Evolutionary conservation across 1,284 basidiomycete genomes (phyloP).

Genomic region (Grifola frondosa): DNA sequence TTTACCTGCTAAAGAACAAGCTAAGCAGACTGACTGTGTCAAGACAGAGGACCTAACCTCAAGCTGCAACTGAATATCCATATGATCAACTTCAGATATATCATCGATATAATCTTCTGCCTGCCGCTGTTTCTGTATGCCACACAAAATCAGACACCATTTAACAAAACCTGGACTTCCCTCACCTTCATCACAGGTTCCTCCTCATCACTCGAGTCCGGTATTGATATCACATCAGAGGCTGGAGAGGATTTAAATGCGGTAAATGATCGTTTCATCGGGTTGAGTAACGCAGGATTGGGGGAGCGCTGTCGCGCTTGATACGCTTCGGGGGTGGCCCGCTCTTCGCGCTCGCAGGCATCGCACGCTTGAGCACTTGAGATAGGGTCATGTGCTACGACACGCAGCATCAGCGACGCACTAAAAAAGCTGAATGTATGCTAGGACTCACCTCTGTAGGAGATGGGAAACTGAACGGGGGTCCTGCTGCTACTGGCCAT

Average conservation of each 20-base stretch:
- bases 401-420: too few species aligned
- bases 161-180: not conserved
- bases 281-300: constrained; percentile 4
- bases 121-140: not conserved
- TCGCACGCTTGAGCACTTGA: not conserved
- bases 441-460: too few species aligned
- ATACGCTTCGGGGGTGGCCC: constrained; percentile 4
- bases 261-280: not conserved
- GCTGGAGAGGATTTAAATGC: not conserved
- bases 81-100: too few species aligned
- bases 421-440: too few species aligned
- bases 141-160: not conserved
- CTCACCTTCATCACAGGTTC: not conserved
- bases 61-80: too few species aligned
- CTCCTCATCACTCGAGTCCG: constrained; percentile 4
- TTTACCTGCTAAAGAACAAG: not conserved
- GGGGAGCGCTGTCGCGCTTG: not conserved
- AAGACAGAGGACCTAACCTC: too few species aligned
- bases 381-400: not conserved
- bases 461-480: too few species aligned
- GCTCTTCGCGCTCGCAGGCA: not conserved
- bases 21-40: not conserved
- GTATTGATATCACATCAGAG: constrained; percentile 5
- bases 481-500: not conserved
- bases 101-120: constrained; percentile 3